Conservation (phyloP, 2,329 filamentous ascomycete species). For the Phaeosphaeria sp. region DNA sequence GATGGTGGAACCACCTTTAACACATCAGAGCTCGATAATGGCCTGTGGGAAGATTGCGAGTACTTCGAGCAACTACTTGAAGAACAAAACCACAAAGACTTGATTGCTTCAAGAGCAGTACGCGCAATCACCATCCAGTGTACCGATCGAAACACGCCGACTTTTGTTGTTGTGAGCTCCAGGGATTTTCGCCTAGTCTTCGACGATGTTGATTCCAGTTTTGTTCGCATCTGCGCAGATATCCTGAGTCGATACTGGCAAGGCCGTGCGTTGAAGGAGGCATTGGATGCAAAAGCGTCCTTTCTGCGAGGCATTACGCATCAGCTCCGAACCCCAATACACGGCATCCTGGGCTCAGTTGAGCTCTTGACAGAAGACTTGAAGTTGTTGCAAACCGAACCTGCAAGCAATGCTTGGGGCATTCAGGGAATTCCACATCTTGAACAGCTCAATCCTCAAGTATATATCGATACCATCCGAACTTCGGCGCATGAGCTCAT, state of each 20-base stretch:
- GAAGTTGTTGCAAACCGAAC: constrained; percentile 19
- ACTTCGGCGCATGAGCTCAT: constrained; percentile 53
- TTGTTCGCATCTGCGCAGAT: constrained; percentile 50
- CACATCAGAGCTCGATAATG: constrained; percentile 42
- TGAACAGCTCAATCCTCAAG: constrained; percentile 25
- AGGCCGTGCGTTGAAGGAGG: constrained; percentile 48
- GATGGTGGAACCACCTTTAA: constrained; percentile 34
- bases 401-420: constrained; percentile 7
- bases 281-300: constrained; percentile 52
- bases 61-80: constrained; percentile 50
- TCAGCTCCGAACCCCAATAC: constrained; percentile 57
- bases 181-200: constrained; percentile 53
- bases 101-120: constrained; percentile 38
- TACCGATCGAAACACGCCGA: constrained; percentile 39
- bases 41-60: constrained; percentile 54
- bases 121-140: constrained; percentile 50
- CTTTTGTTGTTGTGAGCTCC: constrained; percentile 49
- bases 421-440: constrained; percentile 18
- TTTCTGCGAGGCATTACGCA: constrained; percentile 57
- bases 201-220: constrained; percentile 57
- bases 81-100: constrained; percentile 41
- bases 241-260: constrained; percentile 51
- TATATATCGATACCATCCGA: constrained; percentile 47
- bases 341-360: constrained; percentile 53
- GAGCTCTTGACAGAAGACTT: constrained; percentile 54